These are phyloP conservation scores for Bothia castanella DNA, from an alignment of 1,284 basidiomycete species.

Conservation along the genomic window DNA sequence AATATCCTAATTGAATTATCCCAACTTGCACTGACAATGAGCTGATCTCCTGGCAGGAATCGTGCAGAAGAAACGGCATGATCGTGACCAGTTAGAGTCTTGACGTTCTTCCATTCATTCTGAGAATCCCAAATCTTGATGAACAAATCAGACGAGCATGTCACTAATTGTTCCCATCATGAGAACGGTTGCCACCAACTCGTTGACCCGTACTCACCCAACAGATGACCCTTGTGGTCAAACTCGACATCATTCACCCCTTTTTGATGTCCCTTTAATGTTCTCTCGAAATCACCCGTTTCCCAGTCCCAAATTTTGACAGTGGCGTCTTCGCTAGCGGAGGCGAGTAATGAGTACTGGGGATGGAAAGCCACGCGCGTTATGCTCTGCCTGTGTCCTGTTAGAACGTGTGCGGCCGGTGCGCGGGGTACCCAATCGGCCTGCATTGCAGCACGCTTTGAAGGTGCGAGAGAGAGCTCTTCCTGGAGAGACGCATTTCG, in stretches of 20 bases:
- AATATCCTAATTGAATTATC: conserved; percentile 86
- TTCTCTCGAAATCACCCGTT: conserved; percentile 87
- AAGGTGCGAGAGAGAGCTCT: conserved; percentile 61
- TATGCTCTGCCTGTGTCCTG: conserved; percentile 76
- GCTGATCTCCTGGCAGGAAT: conserved; percentile 82
- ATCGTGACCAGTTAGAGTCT: conserved; percentile 87
- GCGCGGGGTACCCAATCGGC: conserved; percentile 82
- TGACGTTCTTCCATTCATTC: conserved; percentile 85
- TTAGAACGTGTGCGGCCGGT: conserved; percentile 74
- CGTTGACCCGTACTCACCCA: conserved; percentile 53
- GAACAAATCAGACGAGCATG: conserved; percentile 86
- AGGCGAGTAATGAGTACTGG: conserved; percentile 76
- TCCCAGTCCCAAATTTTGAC: conserved; percentile 97
- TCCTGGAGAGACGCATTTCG: conserved; percentile 77
- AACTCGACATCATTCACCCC: conserved; percentile 86
- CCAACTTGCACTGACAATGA: conserved; percentile 80
- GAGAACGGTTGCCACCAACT: not conserved
- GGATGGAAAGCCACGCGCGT: conserved; percentile 86
- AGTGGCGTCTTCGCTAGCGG: conserved; percentile 83
- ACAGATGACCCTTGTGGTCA: conserved; percentile 75
- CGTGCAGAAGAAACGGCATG: conserved; percentile 84
- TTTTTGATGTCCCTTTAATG: conserved; percentile 90
- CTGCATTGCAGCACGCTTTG: conserved; percentile 51
- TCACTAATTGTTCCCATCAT: conserved; percentile 47
- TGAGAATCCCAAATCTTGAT: conserved; percentile 91